Percentiles rank a stretch among this genome's conserved stretches.
Evolutionary conservation across 176 grass and related monocot species (phyloP).

Genomic region (Eremochloa ophiuroides): DNA sequence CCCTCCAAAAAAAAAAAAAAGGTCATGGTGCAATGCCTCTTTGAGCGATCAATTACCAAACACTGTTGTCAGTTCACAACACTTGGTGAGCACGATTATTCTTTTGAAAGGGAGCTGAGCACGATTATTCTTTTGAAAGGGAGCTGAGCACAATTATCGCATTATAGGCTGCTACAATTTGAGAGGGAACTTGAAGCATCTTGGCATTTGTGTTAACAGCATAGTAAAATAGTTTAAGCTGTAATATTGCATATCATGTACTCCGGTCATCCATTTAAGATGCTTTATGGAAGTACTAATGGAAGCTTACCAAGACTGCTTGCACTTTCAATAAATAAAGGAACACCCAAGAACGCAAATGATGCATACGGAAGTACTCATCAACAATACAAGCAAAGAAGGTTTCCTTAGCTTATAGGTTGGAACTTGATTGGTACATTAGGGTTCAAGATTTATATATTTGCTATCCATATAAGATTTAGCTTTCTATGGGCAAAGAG

Average conservation of each 20-base stretch:
- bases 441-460: not conserved
- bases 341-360: not conserved
- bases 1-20: too few species aligned
- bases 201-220: not conserved
- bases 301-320: not conserved
- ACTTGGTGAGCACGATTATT: not conserved
- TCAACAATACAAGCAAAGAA: slow-evolving; percentile 6
- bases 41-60: not conserved
- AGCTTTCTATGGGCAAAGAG: not conserved
- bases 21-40: not conserved
- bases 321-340: slow-evolving; percentile 1
- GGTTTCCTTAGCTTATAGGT: not conserved
- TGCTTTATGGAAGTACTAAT: not conserved
- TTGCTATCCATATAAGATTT: not conserved
- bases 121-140: too few species aligned
- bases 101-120: not conserved
- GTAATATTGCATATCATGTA: not conserved
- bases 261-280: not conserved
- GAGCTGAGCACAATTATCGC: not conserved
- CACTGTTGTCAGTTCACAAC: slow-evolving; percentile 8
- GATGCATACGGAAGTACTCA: not conserved
- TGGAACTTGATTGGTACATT: not conserved
- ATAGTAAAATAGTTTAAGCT: not conserved
- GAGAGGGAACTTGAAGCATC: not conserved
- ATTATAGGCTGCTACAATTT: not conserved